These are phyloP conservation scores for Trypanosoma boissoni DNA, from an alignment of 208 protist genomes.

Conservation along the genomic window DNA sequence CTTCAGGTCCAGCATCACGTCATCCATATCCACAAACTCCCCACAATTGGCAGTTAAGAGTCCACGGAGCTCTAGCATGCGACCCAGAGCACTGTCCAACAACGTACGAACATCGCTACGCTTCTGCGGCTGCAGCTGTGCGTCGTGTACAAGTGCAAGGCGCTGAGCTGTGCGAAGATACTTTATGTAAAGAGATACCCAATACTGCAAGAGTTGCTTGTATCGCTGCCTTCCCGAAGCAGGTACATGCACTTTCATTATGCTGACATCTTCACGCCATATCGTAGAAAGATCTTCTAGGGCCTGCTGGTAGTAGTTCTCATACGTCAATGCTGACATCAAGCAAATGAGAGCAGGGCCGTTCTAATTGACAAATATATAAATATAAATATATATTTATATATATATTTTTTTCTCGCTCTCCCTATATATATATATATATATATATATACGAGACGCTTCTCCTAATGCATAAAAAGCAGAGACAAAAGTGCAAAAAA, in stretches of 20 bases:
- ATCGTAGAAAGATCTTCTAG: constrained; percentile 64
- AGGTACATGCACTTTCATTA: constrained; percentile 37
- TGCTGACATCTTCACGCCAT: constrained; percentile 59
- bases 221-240: constrained; percentile 46
- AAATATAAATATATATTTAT: no score
- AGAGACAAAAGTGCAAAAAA: no score
- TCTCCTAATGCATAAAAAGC: no score
- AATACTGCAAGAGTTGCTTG: constrained; percentile 70
- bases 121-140: constrained; percentile 93
- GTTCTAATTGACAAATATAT: no score
- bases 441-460: no score
- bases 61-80: constrained; percentile 92
- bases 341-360: constrained; percentile 1
- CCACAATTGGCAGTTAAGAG: constrained; percentile 72
- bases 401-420: no score
- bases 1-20: constrained; percentile 92
- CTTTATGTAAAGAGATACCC: constrained; percentile 86
- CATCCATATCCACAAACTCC: constrained; percentile 85
- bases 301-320: constrained; percentile 74
- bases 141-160: constrained; percentile 86
- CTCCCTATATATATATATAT: no score
- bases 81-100: constrained; percentile 89
- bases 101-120: constrained; percentile 85
- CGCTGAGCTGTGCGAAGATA: constrained; percentile 86
- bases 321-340: constrained; percentile 85